Conservation (phyloP, 371 early-diverging fungal species). For the Mucor irregularis region DNA sequence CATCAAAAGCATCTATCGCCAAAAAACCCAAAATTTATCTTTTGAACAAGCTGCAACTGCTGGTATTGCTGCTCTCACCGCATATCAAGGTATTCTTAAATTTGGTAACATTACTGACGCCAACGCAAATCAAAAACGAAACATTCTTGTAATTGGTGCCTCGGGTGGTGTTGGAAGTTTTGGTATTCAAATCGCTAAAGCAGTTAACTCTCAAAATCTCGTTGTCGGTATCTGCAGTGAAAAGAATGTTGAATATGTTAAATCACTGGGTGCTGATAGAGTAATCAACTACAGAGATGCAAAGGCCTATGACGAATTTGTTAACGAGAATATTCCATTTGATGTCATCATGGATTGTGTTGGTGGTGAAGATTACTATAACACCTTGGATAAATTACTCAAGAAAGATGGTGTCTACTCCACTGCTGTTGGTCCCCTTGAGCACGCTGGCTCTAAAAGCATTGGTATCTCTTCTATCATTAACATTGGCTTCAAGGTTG, state of each 20-base stretch:
- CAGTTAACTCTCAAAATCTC: slow-evolving; percentile 36
- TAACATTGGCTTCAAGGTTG: background rate
- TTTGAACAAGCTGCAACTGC: slow-evolving; percentile 53
- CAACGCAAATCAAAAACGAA: background rate
- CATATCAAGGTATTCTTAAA: slow-evolving; percentile 35
- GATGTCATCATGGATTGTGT: slow-evolving; percentile 56
- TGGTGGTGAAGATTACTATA: slow-evolving; percentile 54
- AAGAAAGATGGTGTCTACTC: slow-evolving; percentile 35
- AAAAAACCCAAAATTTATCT: slow-evolving; percentile 48
- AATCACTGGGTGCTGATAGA: slow-evolving; percentile 59
- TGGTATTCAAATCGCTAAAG: slow-evolving; percentile 67
- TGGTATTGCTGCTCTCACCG: slow-evolving; percentile 40
- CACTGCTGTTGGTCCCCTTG: slow-evolving; percentile 47
- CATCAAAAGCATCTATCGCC: slow-evolving; percentile 31
- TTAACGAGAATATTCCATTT: slow-evolving; percentile 18
- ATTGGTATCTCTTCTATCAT: background rate
- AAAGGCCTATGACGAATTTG: slow-evolving; percentile 26
- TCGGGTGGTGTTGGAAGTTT: slow-evolving; percentile 64
- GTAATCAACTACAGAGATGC: slow-evolving; percentile 57
- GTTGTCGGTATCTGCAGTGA: slow-evolving; percentile 69
- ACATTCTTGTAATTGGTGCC: slow-evolving; percentile 55
- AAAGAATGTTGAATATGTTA: slow-evolving; percentile 50
- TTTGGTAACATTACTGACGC: slow-evolving; percentile 5
- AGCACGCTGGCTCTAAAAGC: slow-evolving; percentile 16
- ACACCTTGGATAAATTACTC: slow-evolving; percentile 26